Conservation (phyloP, 1,139 yeast species). For the Saccharomyces uvarum region DNA sequence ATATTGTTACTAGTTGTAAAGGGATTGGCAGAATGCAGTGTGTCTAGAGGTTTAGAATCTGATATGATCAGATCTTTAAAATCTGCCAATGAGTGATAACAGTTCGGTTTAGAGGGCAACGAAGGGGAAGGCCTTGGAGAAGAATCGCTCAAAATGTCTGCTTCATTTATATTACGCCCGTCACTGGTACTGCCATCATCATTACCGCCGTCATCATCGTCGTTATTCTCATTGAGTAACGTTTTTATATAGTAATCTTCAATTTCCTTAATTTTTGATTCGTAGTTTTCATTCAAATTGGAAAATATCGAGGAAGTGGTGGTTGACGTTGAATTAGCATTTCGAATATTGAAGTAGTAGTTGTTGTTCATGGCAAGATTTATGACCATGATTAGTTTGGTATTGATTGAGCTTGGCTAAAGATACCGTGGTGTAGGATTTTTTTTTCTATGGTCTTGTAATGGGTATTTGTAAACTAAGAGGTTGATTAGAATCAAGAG, state of each 20-base stretch:
- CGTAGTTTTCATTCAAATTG: slow-evolving; percentile 19
- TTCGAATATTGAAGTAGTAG: not conserved
- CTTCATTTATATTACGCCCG: not conserved
- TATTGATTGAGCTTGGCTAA: not conserved
- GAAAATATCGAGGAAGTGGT: slow-evolving; percentile 26
- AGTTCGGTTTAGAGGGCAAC: not conserved
- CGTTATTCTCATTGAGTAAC: slow-evolving; percentile 21
- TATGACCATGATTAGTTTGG: not conserved
- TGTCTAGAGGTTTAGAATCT: not conserved
- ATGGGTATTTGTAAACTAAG: not conserved
- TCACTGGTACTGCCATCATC: not conserved
- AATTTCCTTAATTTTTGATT: slow-evolving; percentile 25
- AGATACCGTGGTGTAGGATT: not conserved
- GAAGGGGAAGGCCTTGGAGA: not conserved
- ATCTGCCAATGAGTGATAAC: not conserved
- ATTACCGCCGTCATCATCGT: not conserved
- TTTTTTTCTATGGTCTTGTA: not conserved
- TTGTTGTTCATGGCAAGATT: slow-evolving; percentile 4
- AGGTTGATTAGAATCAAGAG: not conserved
- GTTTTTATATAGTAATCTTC: slow-evolving; percentile 31
- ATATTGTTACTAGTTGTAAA: not conserved
- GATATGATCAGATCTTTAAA: not conserved
- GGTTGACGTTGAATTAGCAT: slow-evolving; percentile 7
- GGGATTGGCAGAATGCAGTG: not conserved
- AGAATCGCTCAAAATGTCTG: not conserved